Percentiles rank a stretch among this genome's conserved stretches.
Evolutionary conservation across 257 asterid genomes (phyloP).

Genomic region (Penstemon davidsonii): DNA sequence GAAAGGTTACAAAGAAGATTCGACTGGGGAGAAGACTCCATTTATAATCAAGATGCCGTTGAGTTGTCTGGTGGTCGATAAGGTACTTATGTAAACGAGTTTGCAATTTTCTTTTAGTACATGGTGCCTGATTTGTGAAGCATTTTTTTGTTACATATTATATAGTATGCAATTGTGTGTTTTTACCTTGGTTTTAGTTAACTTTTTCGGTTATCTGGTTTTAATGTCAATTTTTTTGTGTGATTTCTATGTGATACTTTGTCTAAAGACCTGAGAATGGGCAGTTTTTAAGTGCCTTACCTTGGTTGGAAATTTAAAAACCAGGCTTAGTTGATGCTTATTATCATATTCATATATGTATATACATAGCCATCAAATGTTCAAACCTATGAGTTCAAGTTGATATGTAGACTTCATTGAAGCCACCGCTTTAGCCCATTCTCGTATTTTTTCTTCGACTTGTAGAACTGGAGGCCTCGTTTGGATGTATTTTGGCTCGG

Average conservation of each 20-base stretch:
- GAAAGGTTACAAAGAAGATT: slow-evolving; percentile 78
- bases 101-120: slow-evolving; percentile 6
- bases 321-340: too few relatives aligned
- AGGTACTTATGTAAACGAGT: slow-evolving; percentile 22
- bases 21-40: slow-evolving; percentile 84
- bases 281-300: not conserved
- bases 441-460: not conserved
- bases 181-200: not conserved
- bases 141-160: slow-evolving; percentile 16
- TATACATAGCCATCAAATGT: too few relatives aligned
- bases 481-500: too few relatives aligned
- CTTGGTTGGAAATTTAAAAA: not conserved
- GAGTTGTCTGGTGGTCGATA: slow-evolving; percentile 85
- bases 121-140: not conserved
- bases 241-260: not conserved
- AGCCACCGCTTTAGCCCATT: slow-evolving; percentile 14
- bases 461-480: not conserved
- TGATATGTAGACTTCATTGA: not conserved
- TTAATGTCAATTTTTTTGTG: not conserved
- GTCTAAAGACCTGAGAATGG: not conserved
- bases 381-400: too few relatives aligned
- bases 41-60: slow-evolving; percentile 69
- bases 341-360: too few relatives aligned
- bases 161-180: not conserved
- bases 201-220: not conserved